Evolutionary conservation across 2,329 filamentous ascomycete genomes (phyloP), one percentile per base, ranked within the genome.

Genomic region (Mollisiaceae sp.): DNA sequence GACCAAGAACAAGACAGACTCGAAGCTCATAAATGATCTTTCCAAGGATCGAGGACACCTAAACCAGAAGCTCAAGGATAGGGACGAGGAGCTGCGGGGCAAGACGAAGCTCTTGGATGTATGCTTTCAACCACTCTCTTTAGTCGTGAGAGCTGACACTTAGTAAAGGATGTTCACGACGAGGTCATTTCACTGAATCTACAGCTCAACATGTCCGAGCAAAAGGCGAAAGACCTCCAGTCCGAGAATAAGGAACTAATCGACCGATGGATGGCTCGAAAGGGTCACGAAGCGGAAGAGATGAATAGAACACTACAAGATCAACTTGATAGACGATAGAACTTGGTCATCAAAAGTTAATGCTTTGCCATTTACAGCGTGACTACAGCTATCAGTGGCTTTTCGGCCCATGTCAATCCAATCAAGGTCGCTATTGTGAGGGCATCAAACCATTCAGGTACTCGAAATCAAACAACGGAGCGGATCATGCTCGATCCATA

Each of bases 171-270:
- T 74, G 89, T 97, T 61, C 94, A 98, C 79, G 94, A 97, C 78
- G 95, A 99, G 78, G 89, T 97, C 78, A 89, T 97, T 59, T 90
- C 92, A 0, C 80, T 97, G 56, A 94, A 94, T 71, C 82, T 98
- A 70, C 91, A 98, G 78, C 83, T 97, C 52, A 93, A 95, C 71
- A 87, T 97, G 82, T 89, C 90, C 2, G 93, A 96, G 77, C 86
- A 94, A 76, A 87, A 88, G 74, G 83, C 86, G 35, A 88, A 90
- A 75, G 89, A 88, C 77, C 81, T 97, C 68, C 86, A 89, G 75
- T 85, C 83, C 65, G 95, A 98, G 77, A 98, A 98, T 75, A 89
- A 92, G 75, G 91, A 97, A 71, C 83, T 99, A 63, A 89, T 97
- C 61, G 90, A 93, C 76, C 85, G 95, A 62, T 98, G 94, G 93